These are phyloP conservation scores for Blastomyces percursus DNA, from an alignment of 2,329 filamentous ascomycete genomes.

Conservation along the genomic window DNA sequence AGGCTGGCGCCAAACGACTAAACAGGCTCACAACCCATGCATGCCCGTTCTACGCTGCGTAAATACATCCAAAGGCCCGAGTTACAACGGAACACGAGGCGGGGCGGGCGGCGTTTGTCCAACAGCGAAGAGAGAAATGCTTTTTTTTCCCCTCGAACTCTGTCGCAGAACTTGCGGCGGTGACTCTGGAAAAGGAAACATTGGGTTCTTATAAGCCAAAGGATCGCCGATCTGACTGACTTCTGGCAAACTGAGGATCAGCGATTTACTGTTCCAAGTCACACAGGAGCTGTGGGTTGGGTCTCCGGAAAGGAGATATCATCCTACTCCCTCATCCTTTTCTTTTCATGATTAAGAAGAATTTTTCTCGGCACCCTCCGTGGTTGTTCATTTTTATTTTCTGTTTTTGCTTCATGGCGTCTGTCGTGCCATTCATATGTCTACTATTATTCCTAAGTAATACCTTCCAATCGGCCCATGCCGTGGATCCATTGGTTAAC, in stretches of 20 bases:
- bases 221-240: not conserved
- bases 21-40: not conserved
- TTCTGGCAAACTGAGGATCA: not conserved
- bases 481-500: conserved; percentile 39
- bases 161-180: not conserved
- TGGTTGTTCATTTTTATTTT: not conserved
- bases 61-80: not conserved
- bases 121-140: not conserved
- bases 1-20: not conserved
- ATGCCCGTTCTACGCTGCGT: too few relatives aligned
- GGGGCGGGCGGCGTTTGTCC: not conserved
- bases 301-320: not conserved
- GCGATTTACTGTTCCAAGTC: not conserved
- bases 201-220: not conserved
- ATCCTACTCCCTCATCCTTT: not conserved
- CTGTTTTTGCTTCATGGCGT: not conserved
- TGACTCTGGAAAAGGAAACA: not conserved
- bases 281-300: not conserved
- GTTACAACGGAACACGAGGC: not conserved
- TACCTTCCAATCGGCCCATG: conserved; percentile 7
- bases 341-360: not conserved
- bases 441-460: not conserved
- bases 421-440: not conserved
- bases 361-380: not conserved
- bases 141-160: not conserved